phyloP scores from a whole-genome alignment of 306 rosid genomes.

The Citrullus amarus region DNA sequence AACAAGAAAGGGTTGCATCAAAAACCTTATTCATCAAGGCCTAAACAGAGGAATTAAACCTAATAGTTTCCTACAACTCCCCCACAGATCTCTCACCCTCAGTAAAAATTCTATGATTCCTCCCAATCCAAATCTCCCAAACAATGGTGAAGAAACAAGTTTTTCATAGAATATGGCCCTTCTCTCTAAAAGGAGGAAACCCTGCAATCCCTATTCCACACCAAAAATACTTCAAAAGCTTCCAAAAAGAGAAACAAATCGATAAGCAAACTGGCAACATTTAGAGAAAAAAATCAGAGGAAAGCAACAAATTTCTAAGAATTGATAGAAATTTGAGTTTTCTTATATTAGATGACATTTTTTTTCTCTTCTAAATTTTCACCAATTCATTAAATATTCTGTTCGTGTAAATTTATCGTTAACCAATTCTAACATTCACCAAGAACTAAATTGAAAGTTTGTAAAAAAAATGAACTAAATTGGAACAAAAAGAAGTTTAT shows the following conservation, averaged over 20 bases:
- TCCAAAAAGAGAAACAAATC: not conserved
- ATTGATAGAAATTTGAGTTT: not conserved
- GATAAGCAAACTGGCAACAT: not conserved
- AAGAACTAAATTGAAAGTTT: not conserved
- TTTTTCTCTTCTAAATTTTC: not conserved
- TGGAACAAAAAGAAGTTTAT: no score
- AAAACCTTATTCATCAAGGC: not conserved
- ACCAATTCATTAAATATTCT: not conserved
- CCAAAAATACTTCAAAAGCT: not conserved
- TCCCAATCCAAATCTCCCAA: not conserved
- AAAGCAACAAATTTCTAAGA: not conserved
- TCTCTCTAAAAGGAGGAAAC: not conserved
- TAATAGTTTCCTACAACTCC: not conserved
- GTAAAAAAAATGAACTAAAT: not conserved
- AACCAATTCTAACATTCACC: not conserved
- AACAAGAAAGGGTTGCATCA: no score
- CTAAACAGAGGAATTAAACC: not conserved
- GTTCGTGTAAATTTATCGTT: not conserved
- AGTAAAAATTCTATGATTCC: not conserved
- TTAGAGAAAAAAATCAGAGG: not conserved
- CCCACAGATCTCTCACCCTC: not conserved
- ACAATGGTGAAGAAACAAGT: not conserved
- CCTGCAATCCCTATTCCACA: not conserved
- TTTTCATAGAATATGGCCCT: not conserved
- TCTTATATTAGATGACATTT: not conserved